Evolutionary conservation across 2,329 filamentous ascomycete genomes (phyloP).

Genomic region (Colletotrichum cereale): DNA sequence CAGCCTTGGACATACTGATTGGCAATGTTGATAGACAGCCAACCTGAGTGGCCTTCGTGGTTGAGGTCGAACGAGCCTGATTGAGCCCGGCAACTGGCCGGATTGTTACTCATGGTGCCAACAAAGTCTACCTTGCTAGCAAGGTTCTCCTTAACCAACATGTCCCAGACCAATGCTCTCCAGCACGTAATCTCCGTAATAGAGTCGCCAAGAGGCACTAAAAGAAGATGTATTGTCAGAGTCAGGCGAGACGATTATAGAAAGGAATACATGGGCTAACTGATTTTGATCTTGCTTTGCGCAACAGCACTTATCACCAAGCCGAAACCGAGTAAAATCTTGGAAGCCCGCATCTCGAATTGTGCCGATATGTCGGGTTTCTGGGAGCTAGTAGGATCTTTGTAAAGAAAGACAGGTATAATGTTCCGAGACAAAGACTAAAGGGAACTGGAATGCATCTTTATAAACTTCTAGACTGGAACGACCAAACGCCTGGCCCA

Average conservation of each 20-base stretch:
- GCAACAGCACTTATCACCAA: background rate
- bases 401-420: no score
- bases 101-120: conserved; percentile 54
- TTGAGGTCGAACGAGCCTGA: conserved; percentile 52
- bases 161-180: conserved; percentile 57
- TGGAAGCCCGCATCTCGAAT: background rate
- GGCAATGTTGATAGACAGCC: conserved; percentile 57
- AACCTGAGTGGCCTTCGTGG: conserved; percentile 60
- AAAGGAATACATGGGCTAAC: background rate
- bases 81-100: conserved; percentile 50
- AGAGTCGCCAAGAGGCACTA: conserved; percentile 54
- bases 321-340: background rate
- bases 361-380: background rate
- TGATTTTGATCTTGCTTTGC: conserved; percentile 24
- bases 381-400: background rate
- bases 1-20: conserved; percentile 55
- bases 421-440: background rate
- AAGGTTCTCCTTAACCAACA: conserved; percentile 50
- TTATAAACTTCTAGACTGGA: background rate
- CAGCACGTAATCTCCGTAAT: conserved; percentile 62
- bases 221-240: background rate
- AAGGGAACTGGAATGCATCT: background rate
- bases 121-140: conserved; percentile 56
- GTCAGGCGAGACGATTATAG: background rate
- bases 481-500: background rate